Evolutionary conservation across 495 filamentous ascomycete species (phyloP).

Genomic region (Penicillium pulvis): DNA sequence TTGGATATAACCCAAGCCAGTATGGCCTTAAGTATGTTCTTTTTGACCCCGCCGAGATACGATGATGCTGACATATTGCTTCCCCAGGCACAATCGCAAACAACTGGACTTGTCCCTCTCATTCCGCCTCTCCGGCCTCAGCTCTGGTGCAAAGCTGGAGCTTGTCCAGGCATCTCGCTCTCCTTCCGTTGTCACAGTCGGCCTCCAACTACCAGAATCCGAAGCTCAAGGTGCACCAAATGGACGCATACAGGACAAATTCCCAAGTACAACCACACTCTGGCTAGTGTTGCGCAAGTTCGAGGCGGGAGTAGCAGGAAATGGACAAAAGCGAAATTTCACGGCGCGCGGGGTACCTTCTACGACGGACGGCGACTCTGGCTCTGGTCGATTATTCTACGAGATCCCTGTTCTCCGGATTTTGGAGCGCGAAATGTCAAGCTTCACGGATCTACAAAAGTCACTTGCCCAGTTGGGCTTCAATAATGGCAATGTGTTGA

Average conservation of each 20-base stretch:
- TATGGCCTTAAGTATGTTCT: slow-evolving; percentile 76
- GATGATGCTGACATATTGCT: slow-evolving; percentile 19
- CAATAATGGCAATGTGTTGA: slow-evolving; percentile 76
- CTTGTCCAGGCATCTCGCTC: slow-evolving; percentile 83
- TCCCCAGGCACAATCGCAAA: slow-evolving; percentile 72
- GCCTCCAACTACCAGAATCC: slow-evolving; percentile 73
- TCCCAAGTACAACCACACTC: slow-evolving; percentile 78
- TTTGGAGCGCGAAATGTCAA: slow-evolving; percentile 73
- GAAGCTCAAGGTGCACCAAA: slow-evolving; percentile 59
- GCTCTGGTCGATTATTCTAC: slow-evolving; percentile 79
- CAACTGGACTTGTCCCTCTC: slow-evolving; percentile 79
- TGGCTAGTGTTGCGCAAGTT: slow-evolving; percentile 90
- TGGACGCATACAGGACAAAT: slow-evolving; percentile 74
- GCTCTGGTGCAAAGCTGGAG: slow-evolving; percentile 86
- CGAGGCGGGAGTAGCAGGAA: slow-evolving; percentile 65
- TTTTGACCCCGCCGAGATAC: not conserved
- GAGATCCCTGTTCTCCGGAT: slow-evolving; percentile 83
- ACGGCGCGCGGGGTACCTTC: slow-evolving; percentile 75
- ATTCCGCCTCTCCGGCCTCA: slow-evolving; percentile 83
- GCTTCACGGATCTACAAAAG: slow-evolving; percentile 81
- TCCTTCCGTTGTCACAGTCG: slow-evolving; percentile 80
- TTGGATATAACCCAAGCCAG: slow-evolving; percentile 68
- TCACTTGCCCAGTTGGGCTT: slow-evolving; percentile 84
- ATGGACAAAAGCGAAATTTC: slow-evolving; percentile 64
- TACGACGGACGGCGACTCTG: slow-evolving; percentile 48